phyloP scores from a whole-genome alignment of 768 basidiomycete genomes.

The Serendipita sp. region DNA sequence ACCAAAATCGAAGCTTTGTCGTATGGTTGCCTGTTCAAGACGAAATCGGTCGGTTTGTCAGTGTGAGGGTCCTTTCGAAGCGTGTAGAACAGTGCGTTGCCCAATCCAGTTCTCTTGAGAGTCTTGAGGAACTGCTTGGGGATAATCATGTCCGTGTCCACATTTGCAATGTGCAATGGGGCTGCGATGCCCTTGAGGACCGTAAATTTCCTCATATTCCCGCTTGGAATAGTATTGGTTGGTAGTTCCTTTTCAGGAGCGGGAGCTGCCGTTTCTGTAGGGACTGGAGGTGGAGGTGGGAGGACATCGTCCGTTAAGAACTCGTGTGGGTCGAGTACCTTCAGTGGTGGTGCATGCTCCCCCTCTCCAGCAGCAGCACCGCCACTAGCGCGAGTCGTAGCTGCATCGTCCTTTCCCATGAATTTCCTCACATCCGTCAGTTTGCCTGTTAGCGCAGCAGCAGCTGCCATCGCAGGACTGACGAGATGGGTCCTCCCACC shows the following conservation, averaged over 20 bases:
- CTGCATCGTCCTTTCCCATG: constrained; percentile 32
- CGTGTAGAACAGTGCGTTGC: constrained; percentile 68
- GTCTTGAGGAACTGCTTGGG: constrained; percentile 91
- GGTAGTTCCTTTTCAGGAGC: constrained; percentile 14
- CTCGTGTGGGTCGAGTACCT: constrained; percentile 52
- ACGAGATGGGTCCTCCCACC: constrained; percentile 81
- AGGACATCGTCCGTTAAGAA: constrained; percentile 59
- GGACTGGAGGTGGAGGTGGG: constrained; percentile 33
- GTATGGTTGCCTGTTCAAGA: constrained; percentile 69
- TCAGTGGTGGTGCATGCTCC: constrained; percentile 27
- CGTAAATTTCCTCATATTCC: constrained; percentile 38
- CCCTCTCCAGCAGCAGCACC: neutral
- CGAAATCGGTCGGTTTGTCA: constrained; percentile 66
- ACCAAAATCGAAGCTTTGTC: constrained; percentile 63
- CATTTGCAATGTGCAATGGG: constrained; percentile 65
- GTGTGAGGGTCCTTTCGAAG: constrained; percentile 63
- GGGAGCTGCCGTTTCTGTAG: constrained; percentile 20
- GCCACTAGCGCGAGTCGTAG: constrained; percentile 27
- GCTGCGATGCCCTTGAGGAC: constrained; percentile 60
- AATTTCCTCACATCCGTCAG: constrained; percentile 74
- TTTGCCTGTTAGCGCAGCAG: constrained; percentile 72
- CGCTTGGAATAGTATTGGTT: constrained; percentile 1
- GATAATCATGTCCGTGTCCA: constrained; percentile 90
- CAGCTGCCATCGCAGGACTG: constrained; percentile 85
- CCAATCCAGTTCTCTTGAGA: constrained; percentile 74